A percentile compares a stretch with the other conserved stretches of the same genome.
Evolutionary conservation across 352 stramenopile species (phyloP).

Genomic region (Pythium chondricola): DNA sequence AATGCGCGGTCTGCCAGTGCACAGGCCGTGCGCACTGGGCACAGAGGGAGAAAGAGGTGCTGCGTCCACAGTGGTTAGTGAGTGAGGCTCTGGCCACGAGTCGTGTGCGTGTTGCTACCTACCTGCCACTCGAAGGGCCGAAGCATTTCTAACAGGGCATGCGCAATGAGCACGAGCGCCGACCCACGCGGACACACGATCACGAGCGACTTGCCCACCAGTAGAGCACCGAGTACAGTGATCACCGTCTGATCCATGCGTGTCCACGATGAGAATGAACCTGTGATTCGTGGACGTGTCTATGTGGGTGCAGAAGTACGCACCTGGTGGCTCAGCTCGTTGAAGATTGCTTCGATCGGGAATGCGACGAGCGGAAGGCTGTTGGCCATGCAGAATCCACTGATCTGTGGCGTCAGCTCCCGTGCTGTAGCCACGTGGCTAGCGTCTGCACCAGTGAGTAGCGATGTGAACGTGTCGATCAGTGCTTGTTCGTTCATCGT

Average conservation of each 20-base stretch:
- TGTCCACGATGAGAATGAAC: neutral
- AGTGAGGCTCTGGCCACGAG: neutral
- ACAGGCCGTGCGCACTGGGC: slow-evolving; percentile 28
- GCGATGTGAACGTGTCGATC: neutral
- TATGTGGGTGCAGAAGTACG: neutral
- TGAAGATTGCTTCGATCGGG: slow-evolving; percentile 34
- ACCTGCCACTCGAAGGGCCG: slow-evolving; percentile 58
- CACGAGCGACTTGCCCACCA: slow-evolving; percentile 49
- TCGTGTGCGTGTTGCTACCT: neutral
- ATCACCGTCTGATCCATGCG: slow-evolving; percentile 28
- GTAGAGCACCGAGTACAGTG: slow-evolving; percentile 32
- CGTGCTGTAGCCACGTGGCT: neutral
- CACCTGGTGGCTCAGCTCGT: slow-evolving; percentile 57
- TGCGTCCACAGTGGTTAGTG: slow-evolving; percentile 4
- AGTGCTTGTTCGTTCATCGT: neutral
- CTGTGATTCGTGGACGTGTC: neutral
- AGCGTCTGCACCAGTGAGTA: neutral
- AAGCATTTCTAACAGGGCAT: slow-evolving; percentile 34
- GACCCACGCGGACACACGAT: slow-evolving; percentile 42
- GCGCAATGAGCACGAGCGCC: slow-evolving; percentile 29
- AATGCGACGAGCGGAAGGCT: slow-evolving; percentile 11
- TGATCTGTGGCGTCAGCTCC: slow-evolving; percentile 24
- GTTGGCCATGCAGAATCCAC: slow-evolving; percentile 28
- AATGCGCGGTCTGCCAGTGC: slow-evolving; percentile 27
- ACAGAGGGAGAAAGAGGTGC: slow-evolving; percentile 55